A percentile compares a stretch with the other conserved stretches of the same genome.
phyloP scores from a whole-genome alignment of 768 basidiomycete species.

The Tricholoma hemisulphureum region DNA sequence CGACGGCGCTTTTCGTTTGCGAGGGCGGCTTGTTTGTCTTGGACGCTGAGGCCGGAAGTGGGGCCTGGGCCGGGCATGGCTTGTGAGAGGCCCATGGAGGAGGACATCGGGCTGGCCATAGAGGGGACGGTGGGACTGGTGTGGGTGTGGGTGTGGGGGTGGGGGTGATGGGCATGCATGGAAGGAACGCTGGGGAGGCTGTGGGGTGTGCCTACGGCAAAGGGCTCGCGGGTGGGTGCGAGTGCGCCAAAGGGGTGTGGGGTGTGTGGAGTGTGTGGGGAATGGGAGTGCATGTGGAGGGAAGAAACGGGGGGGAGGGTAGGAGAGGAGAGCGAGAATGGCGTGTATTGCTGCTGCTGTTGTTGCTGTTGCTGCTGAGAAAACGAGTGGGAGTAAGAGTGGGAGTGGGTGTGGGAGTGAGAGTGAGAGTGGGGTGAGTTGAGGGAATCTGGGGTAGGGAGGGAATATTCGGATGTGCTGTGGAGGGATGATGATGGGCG shows the following conservation, averaged over 20 bases:
- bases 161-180: background rate
- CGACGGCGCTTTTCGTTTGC: conserved; percentile 83
- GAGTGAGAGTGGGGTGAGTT: conserved; percentile 30
- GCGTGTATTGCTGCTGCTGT: conserved; percentile 19
- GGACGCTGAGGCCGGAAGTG: background rate
- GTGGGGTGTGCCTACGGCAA: background rate
- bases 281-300: conserved; percentile 15
- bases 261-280: background rate
- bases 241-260: conserved; percentile 11
- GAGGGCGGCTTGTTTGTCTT: conserved; percentile 55
- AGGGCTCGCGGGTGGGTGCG: conserved; percentile 8
- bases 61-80: background rate
- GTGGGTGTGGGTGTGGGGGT: conserved; percentile 3
- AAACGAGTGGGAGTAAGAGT: conserved; percentile 27
- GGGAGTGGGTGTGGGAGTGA: conserved; percentile 32
- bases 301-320: conserved; percentile 22
- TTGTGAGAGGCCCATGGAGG: background rate
- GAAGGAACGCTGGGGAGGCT: background rate
- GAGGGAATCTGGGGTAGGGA: conserved; percentile 43
- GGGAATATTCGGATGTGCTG: conserved; percentile 33
- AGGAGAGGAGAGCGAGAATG: conserved; percentile 29
- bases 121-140: background rate
- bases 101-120: background rate
- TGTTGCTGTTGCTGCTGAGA: conserved; percentile 16
- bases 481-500: background rate